Conservation (phyloP, 1,284 basidiomycete genomes). For the Papiliotrema fonsecae region DNA sequence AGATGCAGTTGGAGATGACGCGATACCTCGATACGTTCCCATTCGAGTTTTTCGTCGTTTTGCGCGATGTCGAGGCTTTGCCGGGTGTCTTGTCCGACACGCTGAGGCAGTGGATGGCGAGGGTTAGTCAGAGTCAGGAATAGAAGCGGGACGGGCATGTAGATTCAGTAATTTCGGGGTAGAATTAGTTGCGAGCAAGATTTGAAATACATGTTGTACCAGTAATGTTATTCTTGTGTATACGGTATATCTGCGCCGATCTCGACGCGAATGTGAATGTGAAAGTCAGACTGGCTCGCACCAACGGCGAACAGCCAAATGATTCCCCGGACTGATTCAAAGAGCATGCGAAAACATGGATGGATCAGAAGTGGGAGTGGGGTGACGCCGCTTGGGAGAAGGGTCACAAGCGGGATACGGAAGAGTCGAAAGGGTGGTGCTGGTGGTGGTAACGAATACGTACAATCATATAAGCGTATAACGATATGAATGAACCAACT, state of each 20-base stretch:
- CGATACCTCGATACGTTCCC: slow-evolving; percentile 95
- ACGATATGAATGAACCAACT: no score
- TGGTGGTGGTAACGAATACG: no score
- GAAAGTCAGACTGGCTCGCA: no score
- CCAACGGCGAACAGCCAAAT: no score
- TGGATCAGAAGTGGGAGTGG: no score
- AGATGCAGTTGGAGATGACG: slow-evolving; percentile 81
- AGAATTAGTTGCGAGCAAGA: background rate
- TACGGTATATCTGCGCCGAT: background rate
- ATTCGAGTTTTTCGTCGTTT: slow-evolving; percentile 94
- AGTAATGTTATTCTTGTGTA: background rate
- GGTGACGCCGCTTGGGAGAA: no score
- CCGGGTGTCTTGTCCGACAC: slow-evolving; percentile 90
- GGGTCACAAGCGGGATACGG: no score
- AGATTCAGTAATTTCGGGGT: no score
- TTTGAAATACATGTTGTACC: background rate
- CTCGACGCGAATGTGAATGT: background rate
- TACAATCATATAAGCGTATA: no score
- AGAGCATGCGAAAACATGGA: no score
- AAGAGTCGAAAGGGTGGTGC: no score
- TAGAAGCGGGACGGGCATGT: slow-evolving; percentile 9
- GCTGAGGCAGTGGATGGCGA: slow-evolving; percentile 68
- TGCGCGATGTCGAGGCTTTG: slow-evolving; percentile 84
- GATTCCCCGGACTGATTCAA: no score
- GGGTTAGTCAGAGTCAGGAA: slow-evolving; percentile 46